Base-by-base conservation (phyloP, 106 monocot genomes). In the Alisma plantagoaquatica region DNA sequence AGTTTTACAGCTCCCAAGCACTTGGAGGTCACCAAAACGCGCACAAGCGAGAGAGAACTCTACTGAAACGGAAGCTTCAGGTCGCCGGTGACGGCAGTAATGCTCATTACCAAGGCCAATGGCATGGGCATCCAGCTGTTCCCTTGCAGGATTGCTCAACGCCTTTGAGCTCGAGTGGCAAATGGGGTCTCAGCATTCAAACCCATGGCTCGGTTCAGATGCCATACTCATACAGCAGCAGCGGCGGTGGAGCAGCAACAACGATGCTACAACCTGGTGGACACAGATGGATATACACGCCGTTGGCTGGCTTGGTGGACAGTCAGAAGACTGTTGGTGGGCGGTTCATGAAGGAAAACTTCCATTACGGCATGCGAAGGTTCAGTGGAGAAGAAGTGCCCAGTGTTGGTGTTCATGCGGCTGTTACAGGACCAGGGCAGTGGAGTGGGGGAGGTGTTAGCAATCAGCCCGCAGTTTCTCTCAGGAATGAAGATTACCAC, bases 1-100 rank as follows among this genome's bases (percentile, higher is more conserved):
- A 45, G 29, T 79, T 79, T 59, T 69, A 64, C 63, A 79, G 69
- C 55, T 70, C 79, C 20, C 79, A 74, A 27, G 79, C 73, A 3
- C 69, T 79, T 10, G 74, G 74, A 5, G 78, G 78, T 10, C 78
- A 78, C 54, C 78, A 78, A 33, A 78, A 78, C 43, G 78, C 73
- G 17, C 78, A 78, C 49, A 78, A 78, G 49, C 47, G 68, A 2
- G 73, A 78, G 43, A 49, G 73, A 17, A 30, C 45, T 45, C 61
- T 77, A 17, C 72, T 51, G 22, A 77, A 77, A 56, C 56, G 62
- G 23, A 38, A 33, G 31, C 30, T 4, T 14, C 30, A 11, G 30
- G 17, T 18, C 11, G 4, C 11, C 45, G 45, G 11, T 8, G 11
- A 18, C 45, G 45, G 45, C 45, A 8, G n/a, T 18, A 3, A n/a